Evolutionary conservation across 192 early-diverging fungal species (phyloP), one percentile per base, ranked within the genome.

Genomic region (Coemansia erecta): DNA sequence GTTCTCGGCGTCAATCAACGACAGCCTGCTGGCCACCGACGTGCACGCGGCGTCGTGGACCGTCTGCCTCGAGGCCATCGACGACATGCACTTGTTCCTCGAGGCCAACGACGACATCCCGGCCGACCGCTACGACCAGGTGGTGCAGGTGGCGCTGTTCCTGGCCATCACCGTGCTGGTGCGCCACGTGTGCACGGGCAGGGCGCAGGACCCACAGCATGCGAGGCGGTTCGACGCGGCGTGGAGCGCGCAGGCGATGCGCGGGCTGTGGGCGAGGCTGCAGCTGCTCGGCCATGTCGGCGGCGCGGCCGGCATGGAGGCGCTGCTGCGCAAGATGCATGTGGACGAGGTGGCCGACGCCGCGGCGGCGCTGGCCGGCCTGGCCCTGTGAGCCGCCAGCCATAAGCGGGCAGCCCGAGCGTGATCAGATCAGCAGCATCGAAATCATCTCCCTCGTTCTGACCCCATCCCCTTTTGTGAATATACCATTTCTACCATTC

Each of bases 21-120:
- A 64, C 58, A 64, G 73, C 3, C 26, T 77, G 2, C 48, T 70
- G 33, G 73, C 73, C 15, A 66, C 70, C 53, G 73, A 77, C 44
- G 35, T 77, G 4, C 52, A 56, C 19, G 48, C 61, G 7, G 64
- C 70, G 47, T 77, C 73, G 14, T 77, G 73, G 73, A 41, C 59
- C 2, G 60, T 64, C 14, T 77, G 74, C 35, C 54, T 71, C 2
- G 61, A 71, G 3, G 51, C 56, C 31, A 54, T 71, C 8, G 56
- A 71, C 31, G 64, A 66, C 35, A 44, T 65, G 18, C 37, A 57
- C 12, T 28, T 37, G 8, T 61, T 59, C 21, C 46, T 77, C 0
- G 68, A 77, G 37, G 28, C 53, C 10, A 64, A 77, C 50, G 39
- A 22, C 1, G 68, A 77, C 21, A 71, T 77, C 28, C 64, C 74